phyloP scores from a whole-genome alignment of 495 filamentous ascomycete genomes.

The Aspergillus diversus region DNA sequence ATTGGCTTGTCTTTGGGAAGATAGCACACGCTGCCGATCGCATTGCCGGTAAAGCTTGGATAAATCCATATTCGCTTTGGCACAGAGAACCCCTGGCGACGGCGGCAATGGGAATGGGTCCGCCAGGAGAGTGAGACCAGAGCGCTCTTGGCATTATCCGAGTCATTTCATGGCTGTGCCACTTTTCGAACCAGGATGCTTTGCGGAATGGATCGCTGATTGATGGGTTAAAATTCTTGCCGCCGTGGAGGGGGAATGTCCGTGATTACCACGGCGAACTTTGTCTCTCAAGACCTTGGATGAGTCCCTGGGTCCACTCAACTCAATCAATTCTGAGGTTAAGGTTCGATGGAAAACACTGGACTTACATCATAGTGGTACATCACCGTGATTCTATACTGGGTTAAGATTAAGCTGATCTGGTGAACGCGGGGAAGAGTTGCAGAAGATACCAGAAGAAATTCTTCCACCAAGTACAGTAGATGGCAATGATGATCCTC shows the following conservation, averaged over 20 bases:
- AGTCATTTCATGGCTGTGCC: not conserved
- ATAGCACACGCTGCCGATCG: conserved; percentile 3
- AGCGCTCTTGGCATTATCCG: not conserved
- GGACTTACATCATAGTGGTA: not conserved
- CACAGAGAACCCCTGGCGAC: not conserved
- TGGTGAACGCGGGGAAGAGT: not conserved
- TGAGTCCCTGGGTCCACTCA: not conserved
- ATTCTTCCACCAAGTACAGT: not conserved
- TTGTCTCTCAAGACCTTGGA: not conserved
- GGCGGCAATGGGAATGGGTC: not conserved
- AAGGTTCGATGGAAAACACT: not conserved
- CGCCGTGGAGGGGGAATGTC: not conserved
- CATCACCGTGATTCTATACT: not conserved
- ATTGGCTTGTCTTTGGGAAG: conserved; percentile 9
- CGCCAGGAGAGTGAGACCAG: not conserved
- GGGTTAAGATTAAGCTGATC: not conserved
- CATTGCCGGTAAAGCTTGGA: conserved; percentile 6
- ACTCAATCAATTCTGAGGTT: not conserved
- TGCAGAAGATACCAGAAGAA: not conserved
- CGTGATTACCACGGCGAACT: not conserved
- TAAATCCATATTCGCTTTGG: not conserved
- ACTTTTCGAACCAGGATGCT: not conserved
- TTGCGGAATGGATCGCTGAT: not conserved
- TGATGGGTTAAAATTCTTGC: not conserved
- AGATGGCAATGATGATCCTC: no score